Conservation (phyloP, 805 yeast species). For the Isabelozyma gotoi region DNA sequence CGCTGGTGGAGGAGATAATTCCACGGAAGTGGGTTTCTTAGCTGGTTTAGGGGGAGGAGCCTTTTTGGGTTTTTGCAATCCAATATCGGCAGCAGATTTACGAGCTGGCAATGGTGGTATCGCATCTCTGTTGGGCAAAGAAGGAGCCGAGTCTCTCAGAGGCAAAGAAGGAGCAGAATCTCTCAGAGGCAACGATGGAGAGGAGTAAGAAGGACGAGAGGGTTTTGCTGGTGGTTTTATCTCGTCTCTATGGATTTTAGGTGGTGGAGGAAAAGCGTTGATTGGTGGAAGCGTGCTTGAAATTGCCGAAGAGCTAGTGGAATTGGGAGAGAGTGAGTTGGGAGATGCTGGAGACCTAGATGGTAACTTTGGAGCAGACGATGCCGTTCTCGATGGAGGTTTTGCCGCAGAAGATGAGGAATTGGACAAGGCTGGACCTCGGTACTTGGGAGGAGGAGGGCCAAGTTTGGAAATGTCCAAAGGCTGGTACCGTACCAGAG, state of each 20-base stretch:
- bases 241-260: conserved; percentile 8
- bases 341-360: conserved; percentile 2
- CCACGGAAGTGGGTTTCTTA: conserved; percentile 23
- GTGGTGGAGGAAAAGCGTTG: conserved; percentile 14
- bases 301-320: neutral
- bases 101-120: neutral
- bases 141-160: conserved; percentile 1
- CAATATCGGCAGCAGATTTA: conserved; percentile 8
- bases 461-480: conserved; percentile 39
- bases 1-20: conserved; percentile 19
- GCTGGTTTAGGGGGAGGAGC: conserved; percentile 46
- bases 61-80: conserved; percentile 19
- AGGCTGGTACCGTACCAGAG: conserved; percentile 13
- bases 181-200: neutral
- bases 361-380: conserved; percentile 5
- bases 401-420: conserved; percentile 4
- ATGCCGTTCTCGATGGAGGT: conserved; percentile 11
- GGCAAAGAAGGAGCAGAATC: neutral
- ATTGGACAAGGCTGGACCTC: conserved; percentile 2
- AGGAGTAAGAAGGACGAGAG: neutral
- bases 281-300: conserved; percentile 5
- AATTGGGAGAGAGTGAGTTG: conserved; percentile 2
- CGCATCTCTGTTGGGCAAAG: conserved; percentile 1
- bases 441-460: conserved; percentile 47
- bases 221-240: neutral